These are phyloP conservation scores for Pythium aristosporum DNA, from an alignment of 352 stramenopile species.

Conservation along the genomic window DNA sequence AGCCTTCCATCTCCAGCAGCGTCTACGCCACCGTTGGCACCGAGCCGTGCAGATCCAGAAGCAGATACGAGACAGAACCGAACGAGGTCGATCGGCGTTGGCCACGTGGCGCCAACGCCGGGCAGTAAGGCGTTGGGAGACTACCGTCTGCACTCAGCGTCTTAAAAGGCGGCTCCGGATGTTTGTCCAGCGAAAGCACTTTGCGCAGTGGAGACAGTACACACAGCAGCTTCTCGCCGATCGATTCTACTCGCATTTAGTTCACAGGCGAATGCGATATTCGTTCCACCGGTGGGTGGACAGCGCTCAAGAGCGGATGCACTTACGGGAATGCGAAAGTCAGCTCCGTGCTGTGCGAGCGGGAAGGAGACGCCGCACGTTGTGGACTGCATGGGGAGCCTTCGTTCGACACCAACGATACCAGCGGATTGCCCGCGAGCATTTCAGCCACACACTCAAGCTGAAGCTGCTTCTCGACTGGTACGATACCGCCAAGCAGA, in stretches of 20 bases:
- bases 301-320: background rate
- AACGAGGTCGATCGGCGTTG: background rate
- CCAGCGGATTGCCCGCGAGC: background rate
- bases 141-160: background rate
- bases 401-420: slow-evolving; percentile 1
- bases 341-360: background rate
- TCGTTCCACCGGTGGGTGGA: background rate
- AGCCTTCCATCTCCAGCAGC: background rate
- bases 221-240: slow-evolving; percentile 32
- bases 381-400: slow-evolving; percentile 11
- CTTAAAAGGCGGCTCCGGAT: slow-evolving; percentile 14
- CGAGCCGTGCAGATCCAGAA: background rate
- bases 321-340: background rate
- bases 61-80: background rate
- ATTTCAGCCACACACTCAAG: slow-evolving; percentile 8
- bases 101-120: slow-evolving; percentile 9
- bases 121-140: slow-evolving; percentile 29
- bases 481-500: background rate
- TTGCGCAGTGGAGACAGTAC: slow-evolving; percentile 34
- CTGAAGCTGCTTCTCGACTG: background rate
- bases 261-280: slow-evolving; percentile 28
- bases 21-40: slow-evolving; percentile 17
- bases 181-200: slow-evolving; percentile 43
- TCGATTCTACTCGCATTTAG: slow-evolving; percentile 34
- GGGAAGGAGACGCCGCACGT: background rate